phyloP scores from a whole-genome alignment of 2,329 filamentous ascomycete species.

The Pseudopyricularia javanii region DNA sequence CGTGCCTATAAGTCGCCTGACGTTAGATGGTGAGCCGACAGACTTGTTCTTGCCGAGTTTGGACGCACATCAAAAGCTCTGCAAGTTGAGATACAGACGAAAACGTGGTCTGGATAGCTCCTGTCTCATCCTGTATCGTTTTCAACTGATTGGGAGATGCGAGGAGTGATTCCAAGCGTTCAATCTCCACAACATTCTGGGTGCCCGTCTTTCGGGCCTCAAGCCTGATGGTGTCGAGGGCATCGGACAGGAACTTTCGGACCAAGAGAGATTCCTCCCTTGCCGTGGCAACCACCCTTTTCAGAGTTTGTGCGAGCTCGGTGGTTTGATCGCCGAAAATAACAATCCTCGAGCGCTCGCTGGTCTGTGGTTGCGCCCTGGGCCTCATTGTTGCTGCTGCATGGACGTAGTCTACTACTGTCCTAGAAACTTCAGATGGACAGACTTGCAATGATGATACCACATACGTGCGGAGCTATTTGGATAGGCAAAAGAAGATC shows the following conservation, averaged over 20 bases:
- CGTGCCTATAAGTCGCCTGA: neutral
- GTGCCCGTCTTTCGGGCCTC: neutral
- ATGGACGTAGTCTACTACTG: neutral
- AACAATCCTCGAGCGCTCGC: neutral
- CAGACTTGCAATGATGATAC: no score
- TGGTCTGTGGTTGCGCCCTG: neutral
- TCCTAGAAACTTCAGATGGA: neutral
- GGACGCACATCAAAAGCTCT: neutral
- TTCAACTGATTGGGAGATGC: neutral
- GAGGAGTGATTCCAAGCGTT: neutral
- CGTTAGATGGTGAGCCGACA: neutral
- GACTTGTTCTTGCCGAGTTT: neutral
- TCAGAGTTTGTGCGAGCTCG: slow-evolving; percentile 17
- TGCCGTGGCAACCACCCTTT: neutral
- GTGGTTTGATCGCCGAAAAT: neutral
- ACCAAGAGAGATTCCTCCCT: neutral
- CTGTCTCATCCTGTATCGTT: neutral
- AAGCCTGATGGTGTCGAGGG: neutral
- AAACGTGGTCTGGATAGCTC: neutral
- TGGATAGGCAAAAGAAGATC: no score
- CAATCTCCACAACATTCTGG: neutral
- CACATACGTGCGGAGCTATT: no score
- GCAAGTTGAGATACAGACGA: neutral
- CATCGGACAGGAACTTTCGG: neutral
- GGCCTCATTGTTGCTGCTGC: no score